Base-by-base conservation (phyloP, 2,329 filamentous ascomycete species). In the Venturia aucupariae region DNA sequence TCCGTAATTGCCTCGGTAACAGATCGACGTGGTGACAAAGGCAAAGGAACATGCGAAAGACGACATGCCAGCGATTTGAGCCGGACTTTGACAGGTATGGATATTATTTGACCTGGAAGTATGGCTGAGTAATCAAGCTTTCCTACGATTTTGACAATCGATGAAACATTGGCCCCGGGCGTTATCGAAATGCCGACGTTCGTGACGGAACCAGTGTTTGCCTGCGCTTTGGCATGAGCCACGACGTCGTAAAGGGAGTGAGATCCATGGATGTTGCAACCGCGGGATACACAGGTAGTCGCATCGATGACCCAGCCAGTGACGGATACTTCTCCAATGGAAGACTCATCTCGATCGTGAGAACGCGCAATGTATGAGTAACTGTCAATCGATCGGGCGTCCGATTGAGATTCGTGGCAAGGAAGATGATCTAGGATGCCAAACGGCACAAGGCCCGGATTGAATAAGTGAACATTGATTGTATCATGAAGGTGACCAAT, bases 1-100 rank as follows among this genome's bases (percentile, higher is more conserved):
- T 63, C 62, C 27, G 62, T 54, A n/a, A 63, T 63, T 10, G 62
- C 62, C 41, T 63, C 62, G 7, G 35, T 54, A 38, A 44, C 46
- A 27, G 35, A 41, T 19, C 46, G 62, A 42, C 19, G 32, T 42
- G 22, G 19, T 30, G 46, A 30, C 17, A 19, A 17, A 32, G 30
- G 22, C 3, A 48, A 39, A 27, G 35, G 59, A 7, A 32, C 46
- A 63, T 27, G 22, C 6, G 62, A 63, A 57, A 57, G 35, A 38
- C 46, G 46, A 38, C 19, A 38, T 55, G 42, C 62, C 32, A 63
- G 48, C 30, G 62, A 57, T 24, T 57, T 57, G 11, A 63, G 35
- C 51, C 22, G 27, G 24, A 63, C 62, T 22, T 39, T 41, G 35
- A 63, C 17, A 15, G 51, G 27, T 39, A 63, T 22, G n/a, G 62